Evolutionary conservation across 2,329 filamentous ascomycete genomes (phyloP), one percentile per base, ranked within the genome.

Genomic region (Paraphaeosphaeria minitans): DNA sequence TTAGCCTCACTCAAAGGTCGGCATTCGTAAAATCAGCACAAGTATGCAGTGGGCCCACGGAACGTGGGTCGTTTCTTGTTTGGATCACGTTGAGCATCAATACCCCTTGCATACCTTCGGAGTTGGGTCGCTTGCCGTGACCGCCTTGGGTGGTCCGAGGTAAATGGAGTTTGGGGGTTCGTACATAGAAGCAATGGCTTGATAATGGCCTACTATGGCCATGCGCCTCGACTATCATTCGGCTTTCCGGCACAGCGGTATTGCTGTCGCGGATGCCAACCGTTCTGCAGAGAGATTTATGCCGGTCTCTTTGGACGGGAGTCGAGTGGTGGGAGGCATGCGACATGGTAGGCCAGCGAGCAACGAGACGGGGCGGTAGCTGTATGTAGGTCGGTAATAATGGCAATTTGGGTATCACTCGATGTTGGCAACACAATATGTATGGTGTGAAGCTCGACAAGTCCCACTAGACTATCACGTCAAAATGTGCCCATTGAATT

Each of bases 81-180:
- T 49, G 33, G 19, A 51, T 45, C 51, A 21, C 50, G 60, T 59
- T 46, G 27, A 63, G 53, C 62, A 65, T 65, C 62, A 60, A 65
- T 65, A 62, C 64, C 56, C 58, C 29, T 39, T 66, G 62, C 64
- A 66, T 66, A 53, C 52, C 39, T 33, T 39, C 29, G 62, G 62
- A 59, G 62, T 65, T 64, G 35, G 57, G 27, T 56, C 22, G 24
- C 37, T 43, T 39, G 16, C n/a, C 22, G 7, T 19, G 45, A 50
- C 22, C 29, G 21, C n/a, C 33, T 42, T 35, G 2, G 31, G 49
- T 53, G 49, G 33, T 37, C 13, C 21, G n/a, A 52, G n/a, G 39
- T 19, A 37, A n/a, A 27, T 35, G 37, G 29, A 46, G 46, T 46
- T 56, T 56, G 27, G 27, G 35, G 27, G 35, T 43, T 50, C 31